Base-by-base conservation (phyloP, 352 stramenopile genomes). In the Globisporangium perplexum region DNA sequence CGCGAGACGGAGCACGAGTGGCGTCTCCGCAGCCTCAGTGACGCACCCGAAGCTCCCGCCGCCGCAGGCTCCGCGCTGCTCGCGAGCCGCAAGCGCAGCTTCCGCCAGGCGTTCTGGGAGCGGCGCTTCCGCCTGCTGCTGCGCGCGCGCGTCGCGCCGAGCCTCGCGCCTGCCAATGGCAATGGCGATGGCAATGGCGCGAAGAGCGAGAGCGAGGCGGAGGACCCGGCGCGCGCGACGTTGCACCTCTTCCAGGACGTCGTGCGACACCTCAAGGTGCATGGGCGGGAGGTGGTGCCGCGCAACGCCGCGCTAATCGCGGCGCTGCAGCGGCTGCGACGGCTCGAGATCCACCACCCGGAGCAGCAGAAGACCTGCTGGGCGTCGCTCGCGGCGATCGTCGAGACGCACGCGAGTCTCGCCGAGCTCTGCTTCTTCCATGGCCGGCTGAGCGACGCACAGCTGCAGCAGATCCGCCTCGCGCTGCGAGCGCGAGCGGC, bases 331-430 rank as follows among this genome's bases (percentile, higher is more conserved):
- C 45, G 43, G 2, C 67, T 93, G 22, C 61, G 48, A 17, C 67
- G 82, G 30, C 67, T 93, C 10, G 79, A 93, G 55, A 62, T 93
- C 8, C 82, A 93, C 36, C 79, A 93, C 43, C 77, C 74, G 17
- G 82, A 90, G 23, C 77, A 87, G 63, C 75, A 83, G 53, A 60
- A 66, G 26, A 88, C 60, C 17, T 74, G 51, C 44, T 74, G 66
- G 67, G 50, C 55, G n/a, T 85, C 67, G 14, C 69, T 69, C 47
- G 47, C 49, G 11, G 56, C 39, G 7, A 55, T 86, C 23, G 60
- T 86, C 12, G 56, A 68, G 41, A 24, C 48, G 4, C 61, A 77
- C 35, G 39, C 53, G 26, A 54, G 66, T 17, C 57, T 93, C 1
- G 52, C 54, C 0, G 72, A 86, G 35, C 47, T 93, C 17, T 68